Base-by-base conservation (phyloP, 108 stramenopile genomes). In the Pelagomonas calceolata region DNA sequence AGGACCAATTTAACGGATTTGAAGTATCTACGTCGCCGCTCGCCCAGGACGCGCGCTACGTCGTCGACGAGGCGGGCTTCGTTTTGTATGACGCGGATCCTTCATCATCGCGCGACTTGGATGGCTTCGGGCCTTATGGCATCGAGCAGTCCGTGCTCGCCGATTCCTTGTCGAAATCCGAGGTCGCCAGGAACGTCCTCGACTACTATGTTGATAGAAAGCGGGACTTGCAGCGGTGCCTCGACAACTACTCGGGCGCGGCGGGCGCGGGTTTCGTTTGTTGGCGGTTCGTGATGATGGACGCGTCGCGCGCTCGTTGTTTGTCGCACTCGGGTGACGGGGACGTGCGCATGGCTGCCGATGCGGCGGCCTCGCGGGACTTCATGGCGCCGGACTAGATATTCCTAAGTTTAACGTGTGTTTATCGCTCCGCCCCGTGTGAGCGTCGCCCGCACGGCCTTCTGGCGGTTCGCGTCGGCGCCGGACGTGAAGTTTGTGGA, bases 181-280 rank as follows among this genome's bases (percentile, higher is more conserved):
- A 84, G 72, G 83, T 81, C 33, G 83, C 83, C 36, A 77, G 78
- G 65, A 84, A 84, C 66, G 83, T 84, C 30, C 78, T 84, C 12
- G 76, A 75, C 9, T 84, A 84, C 37, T 84, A 84, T 44, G 71
- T 66, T 45, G 65, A 76, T 30, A 74, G 81, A 69, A 80, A 80
- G 65, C 73, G 81, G 15, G 73, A 37, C 64, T 78, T 84, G 16
- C 43, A 64, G 68, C 44, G 63, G 34, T 75, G 83, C 60, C 74
- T 84, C 16, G 45, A 75, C 12, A 35, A 63, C 32, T 84, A 84
- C 66, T 73, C 78, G 44, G 83, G 81, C 60, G 79, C 81, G 65
- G 80, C 76, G 63, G 83, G 83, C 39, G 80, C 80, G 64, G 83
- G 83, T 39, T 84, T 84, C 69, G 78, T 84, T 30, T 84, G 81